Evolutionary conservation across 208 protist species (phyloP), one percentile per base, ranked within the genome.

Genomic region (Herpetomonas samuelpessoai): DNA sequence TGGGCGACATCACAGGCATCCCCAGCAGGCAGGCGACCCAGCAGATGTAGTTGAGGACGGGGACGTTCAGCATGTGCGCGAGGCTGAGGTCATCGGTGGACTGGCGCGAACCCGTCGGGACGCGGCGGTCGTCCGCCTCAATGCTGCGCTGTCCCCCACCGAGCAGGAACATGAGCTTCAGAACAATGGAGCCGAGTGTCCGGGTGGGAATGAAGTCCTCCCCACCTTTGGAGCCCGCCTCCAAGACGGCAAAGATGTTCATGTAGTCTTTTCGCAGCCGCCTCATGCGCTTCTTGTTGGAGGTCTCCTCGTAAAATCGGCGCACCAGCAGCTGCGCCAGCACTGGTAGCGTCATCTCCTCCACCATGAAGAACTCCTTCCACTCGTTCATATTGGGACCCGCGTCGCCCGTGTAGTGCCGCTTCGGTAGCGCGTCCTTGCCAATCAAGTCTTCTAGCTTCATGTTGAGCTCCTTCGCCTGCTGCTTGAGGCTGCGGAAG

Each of bases 151-250:
- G 63, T 0, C 81, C 81, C 12, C 81, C 81, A 7, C 69, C 81
- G 38, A 82, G 63, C 25, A 88, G 58, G 45, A 75, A 88, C 74
- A 84, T 79, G 14, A 84, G 47, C 56, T 88, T 88, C 22, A 84
- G 46, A 24, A 64, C 61, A 12, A 74, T 72, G 45, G 63, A 63
- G 30, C 60, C 39, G 2, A 84, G 39, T 19, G 76, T 24, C 9
- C 9, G 9, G 6, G 35, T 41, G 35, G 35, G 35, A 6, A 41
- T 18, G 35, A 6, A 41, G 9, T 41, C 14, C 35, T 41, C 9
- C 9, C 14, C 14, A 6, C 35, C 35, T n/a, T n/a, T n/a, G 14
- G 14, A 14, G 29, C 51, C 39, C 30, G 45, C 27, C 39, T 77
- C 71, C 18, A 83, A 49, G 22, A 57, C 60, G 7, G 62, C 48